Percentiles rank a stretch among this genome's conserved stretches.
These are phyloP conservation scores for Tephrocybe sp. DNA, from an alignment of 768 basidiomycete genomes.

Conservation along the genomic window DNA sequence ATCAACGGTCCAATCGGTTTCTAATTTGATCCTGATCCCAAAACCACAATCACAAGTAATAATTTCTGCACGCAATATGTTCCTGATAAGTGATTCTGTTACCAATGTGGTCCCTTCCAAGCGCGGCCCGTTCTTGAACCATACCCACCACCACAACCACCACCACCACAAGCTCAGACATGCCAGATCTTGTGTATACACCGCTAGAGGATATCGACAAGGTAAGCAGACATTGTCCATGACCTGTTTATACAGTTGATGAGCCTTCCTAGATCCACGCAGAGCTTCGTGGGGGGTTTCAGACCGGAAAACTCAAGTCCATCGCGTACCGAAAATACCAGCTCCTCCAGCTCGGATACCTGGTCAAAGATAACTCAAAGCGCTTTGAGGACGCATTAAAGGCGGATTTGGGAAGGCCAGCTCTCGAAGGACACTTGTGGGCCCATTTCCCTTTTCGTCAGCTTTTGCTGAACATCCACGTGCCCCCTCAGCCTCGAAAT, in stretches of 20 bases:
- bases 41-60: conserved; percentile 2
- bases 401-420: conserved; percentile 63
- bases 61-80: not conserved
- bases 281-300: conserved; percentile 57
- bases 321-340: conserved; percentile 74
- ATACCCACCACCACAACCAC: not conserved
- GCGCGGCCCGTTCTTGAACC: too few species aligned
- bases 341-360: conserved; percentile 70
- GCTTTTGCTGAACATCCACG: not conserved
- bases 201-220: conserved; percentile 53
- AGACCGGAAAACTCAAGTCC: conserved; percentile 62
- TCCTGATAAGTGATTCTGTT: not conserved
- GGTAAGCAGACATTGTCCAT: conserved; percentile 27
- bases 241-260: not conserved
- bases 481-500: conserved; percentile 57
- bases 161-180: conserved; percentile 6
- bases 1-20: too few species aligned
- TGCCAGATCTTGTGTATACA: conserved; percentile 42
- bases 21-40: not conserved
- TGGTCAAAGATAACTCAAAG: conserved; percentile 70
- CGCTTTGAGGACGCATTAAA: conserved; percentile 59
- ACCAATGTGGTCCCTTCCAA: too few species aligned
- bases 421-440: conserved; percentile 56
- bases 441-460: conserved; percentile 3
- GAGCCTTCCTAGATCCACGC: conserved; percentile 48